Conservation (phyloP, 2,329 filamentous ascomycete genomes). For the Pyrenophora seminiperda region DNA sequence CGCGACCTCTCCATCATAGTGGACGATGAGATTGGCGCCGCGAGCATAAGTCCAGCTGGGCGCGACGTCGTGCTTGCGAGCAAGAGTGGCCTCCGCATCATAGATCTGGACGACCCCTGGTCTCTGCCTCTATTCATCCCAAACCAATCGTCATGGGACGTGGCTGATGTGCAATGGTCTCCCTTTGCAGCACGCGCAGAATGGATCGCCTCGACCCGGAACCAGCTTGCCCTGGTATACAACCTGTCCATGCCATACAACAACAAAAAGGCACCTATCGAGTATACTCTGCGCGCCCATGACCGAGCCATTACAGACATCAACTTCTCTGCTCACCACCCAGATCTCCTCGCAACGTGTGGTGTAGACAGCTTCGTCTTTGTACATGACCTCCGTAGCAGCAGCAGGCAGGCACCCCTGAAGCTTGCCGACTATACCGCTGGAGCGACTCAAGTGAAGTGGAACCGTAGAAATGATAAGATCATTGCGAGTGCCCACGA, state of each 20-base stretch:
- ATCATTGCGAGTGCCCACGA: slow-evolving; percentile 91
- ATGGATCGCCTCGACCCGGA: slow-evolving; percentile 93
- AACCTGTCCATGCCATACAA: slow-evolving; percentile 69
- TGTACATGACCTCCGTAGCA: slow-evolving; percentile 81
- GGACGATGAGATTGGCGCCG: slow-evolving; percentile 77
- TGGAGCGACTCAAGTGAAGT: slow-evolving; percentile 93
- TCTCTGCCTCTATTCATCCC: slow-evolving; percentile 83
- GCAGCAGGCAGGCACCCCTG: slow-evolving; percentile 43
- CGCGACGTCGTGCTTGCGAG: slow-evolving; percentile 87
- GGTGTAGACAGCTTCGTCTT: slow-evolving; percentile 92
- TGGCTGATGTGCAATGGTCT: slow-evolving; percentile 96
- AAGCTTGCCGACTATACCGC: slow-evolving; percentile 89
- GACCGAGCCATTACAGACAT: slow-evolving; percentile 92
- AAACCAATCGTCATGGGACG: slow-evolving; percentile 89
- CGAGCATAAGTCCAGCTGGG: slow-evolving; percentile 89
- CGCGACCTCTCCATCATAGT: slow-evolving; percentile 83
- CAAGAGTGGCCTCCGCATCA: slow-evolving; percentile 85
- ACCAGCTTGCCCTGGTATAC: slow-evolving; percentile 93
- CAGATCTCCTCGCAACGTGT: slow-evolving; percentile 86
- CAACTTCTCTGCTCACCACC: slow-evolving; percentile 92
- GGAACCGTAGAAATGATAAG: slow-evolving; percentile 84
- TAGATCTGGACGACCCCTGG: slow-evolving; percentile 88
- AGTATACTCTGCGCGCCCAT: slow-evolving; percentile 85
- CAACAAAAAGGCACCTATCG: slow-evolving; percentile 74
- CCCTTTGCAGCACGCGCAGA: slow-evolving; percentile 87